Base-by-base conservation (phyloP, 2,329 filamentous ascomycete genomes). In the Orbilia javanica region DNA sequence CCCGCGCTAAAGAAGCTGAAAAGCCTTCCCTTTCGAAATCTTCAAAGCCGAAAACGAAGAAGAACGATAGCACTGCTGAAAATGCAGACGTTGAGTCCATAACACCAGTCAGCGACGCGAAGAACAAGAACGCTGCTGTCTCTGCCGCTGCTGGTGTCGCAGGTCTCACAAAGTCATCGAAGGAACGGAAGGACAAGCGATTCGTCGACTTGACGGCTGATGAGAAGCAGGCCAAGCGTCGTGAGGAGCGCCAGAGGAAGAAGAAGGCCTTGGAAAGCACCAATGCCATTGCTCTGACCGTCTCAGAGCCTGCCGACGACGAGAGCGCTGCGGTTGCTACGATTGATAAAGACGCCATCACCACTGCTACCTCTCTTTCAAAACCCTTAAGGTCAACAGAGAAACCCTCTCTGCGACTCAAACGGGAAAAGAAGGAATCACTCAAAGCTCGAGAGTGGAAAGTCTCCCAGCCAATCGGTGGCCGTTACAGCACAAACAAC, bases 381-480 rank as follows among this genome's bases (percentile, higher is more conserved):
- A 57, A 57, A 39, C 18, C 31, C 4, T 36, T 75, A 22, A 52
- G 48, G 42, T 25, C 55, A 18, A 29, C 52, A 76, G n/a, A 79
- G 46, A 64, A 80, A 69, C 66, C 57, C 11, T 53, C 72, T 31
- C 50, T 69, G 6, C 66, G 73, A 25, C 50, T 68, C 18, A 70
- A 66, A 44, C 73, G 66, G 42, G 66, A 70, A 36, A 65, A 42
- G 11, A 53, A 80, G 20, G 52, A 46, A 18, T 27, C 63, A 20
- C 39, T 77, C 39, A 69, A 81, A 46, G 73, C 73, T 20, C 60
- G 57, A 46, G 70, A 82, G 72, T 92, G 90, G 90, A 87, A 85
- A 80, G 83, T 91, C 25, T 90, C 90, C 3, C 87, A 88, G 80
- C 88, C 90, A 11, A 88, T 90, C 13, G 73, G 73, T 39, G 73